A percentile compares a stretch with the other conserved stretches of the same genome.
Evolutionary conservation across 257 asterid genomes (phyloP).

Genomic region (Scutellaria minor): DNA sequence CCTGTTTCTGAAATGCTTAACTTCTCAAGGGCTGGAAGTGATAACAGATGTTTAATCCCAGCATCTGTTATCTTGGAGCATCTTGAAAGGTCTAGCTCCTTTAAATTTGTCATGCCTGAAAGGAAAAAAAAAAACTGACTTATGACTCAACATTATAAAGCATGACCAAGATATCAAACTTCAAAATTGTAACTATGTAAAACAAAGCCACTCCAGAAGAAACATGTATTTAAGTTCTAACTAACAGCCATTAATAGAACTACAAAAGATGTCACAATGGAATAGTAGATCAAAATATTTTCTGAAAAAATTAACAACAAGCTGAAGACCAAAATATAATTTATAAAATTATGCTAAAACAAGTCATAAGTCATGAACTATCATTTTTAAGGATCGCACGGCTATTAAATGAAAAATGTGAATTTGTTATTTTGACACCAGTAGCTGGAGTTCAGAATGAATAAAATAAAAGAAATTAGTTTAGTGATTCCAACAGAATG

Average conservation of each 20-base stretch:
- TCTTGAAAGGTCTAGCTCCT: slow-evolving; percentile 81
- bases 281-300: background rate
- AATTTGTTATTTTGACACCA: slow-evolving; percentile 8
- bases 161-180: slow-evolving; percentile 11
- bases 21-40: slow-evolving; percentile 70
- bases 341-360: background rate
- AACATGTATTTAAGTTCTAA: slow-evolving; percentile 26
- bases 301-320: background rate
- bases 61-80: slow-evolving; percentile 81
- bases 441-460: slow-evolving; percentile 5
- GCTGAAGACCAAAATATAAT: background rate
- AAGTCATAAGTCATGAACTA: background rate
- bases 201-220: slow-evolving; percentile 25
- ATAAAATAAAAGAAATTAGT: background rate
- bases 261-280: background rate
- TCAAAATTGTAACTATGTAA: background rate
- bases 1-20: slow-evolving; percentile 84
- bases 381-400: slow-evolving; percentile 12
- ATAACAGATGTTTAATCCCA: slow-evolving; percentile 73
- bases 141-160: slow-evolving; percentile 3
- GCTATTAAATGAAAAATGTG: slow-evolving; percentile 7
- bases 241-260: slow-evolving; percentile 19
- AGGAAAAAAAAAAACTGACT: slow-evolving; percentile 20
- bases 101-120: slow-evolving; percentile 74
- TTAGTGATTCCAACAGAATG: slow-evolving; percentile 17